Base-by-base conservation (phyloP, 768 basidiomycete genomes). In the Paxillus ammoniavirescens region DNA sequence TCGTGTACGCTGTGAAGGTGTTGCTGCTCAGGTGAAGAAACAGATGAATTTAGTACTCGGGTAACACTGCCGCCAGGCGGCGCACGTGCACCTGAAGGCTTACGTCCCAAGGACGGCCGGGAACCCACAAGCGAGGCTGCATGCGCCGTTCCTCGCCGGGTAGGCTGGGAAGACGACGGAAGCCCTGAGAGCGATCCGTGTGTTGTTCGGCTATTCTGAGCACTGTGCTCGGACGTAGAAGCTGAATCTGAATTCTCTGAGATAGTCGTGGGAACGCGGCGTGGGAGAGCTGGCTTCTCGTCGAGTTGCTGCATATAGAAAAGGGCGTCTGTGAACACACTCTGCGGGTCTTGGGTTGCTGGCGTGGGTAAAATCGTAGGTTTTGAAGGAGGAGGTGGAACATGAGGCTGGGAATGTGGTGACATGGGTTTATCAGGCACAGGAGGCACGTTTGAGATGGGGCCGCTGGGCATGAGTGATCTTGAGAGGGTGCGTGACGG, bases 31-130 rank as follows among this genome's bases (percentile, higher is more conserved):
- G 68, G 68, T 70, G 76, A 71, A 68, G 77, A 67, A 74, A 65
- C 61, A 48, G 65, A 70, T 60, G 69, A 57, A 69, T 72, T 72
- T 69, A 58, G 63, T 53, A 60, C 71, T 72, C 61, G 79, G 77
- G 66, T 70, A 59, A 58, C 47, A 45, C 65, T 63, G 60, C 44
- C 53, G 55, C 49, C 50, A 4, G 60, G 55, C 52, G 75, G 81
- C 45, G 86, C 89, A 84, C 89, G 89, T 84, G 89, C 89, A 46
- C 89, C 89, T 31, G 87, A 86, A 18, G 89, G 89, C 63, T 87
- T 89, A 71, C 87, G 84, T 71, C 85, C 84, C 44, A 71, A 48
- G 15, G 57, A 58, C 46, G 64, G 42, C 54, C 66, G 64, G 76
- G 65, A 49, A 61, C 75, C 63, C 69, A 71, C 61, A 77, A 73